Conservation (phyloP, 768 basidiomycete genomes). For the Collybia mongolica region DNA sequence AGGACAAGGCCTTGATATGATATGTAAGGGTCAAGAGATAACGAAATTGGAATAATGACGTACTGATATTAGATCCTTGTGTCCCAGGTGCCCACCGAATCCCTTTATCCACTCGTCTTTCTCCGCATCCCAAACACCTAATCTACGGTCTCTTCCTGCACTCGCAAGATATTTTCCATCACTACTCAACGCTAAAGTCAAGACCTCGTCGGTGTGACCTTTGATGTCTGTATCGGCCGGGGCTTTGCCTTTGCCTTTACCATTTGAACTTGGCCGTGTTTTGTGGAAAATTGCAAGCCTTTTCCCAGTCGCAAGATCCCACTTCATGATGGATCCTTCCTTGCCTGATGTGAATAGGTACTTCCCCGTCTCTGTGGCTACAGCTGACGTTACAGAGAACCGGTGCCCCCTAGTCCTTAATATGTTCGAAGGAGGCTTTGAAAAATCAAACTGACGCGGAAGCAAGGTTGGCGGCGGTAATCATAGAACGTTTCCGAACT, state of each 20-base stretch:
- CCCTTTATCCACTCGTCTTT: conserved; percentile 74
- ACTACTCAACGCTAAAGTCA: conserved; percentile 78
- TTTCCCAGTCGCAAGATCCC: conserved; percentile 70
- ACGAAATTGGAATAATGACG: conserved; percentile 7
- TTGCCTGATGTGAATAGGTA: conserved; percentile 90
- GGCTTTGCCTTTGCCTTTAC: conserved; percentile 56
- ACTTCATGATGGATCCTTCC: conserved; percentile 86
- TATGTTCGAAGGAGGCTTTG: conserved; percentile 39
- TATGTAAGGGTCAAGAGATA: conserved; percentile 1
- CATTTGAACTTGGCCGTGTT: conserved; percentile 43
- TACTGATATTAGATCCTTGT: conserved; percentile 41
- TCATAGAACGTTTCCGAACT: conserved; percentile 18
- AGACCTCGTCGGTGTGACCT: conserved; percentile 88
- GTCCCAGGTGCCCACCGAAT: conserved; percentile 78
- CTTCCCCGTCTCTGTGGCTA: conserved; percentile 68
- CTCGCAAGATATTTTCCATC: conserved; percentile 87
- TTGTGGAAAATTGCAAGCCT: conserved; percentile 62
- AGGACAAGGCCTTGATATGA: conserved; percentile 55
- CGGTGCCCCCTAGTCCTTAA: conserved; percentile 74
- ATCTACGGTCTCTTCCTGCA: conserved; percentile 77
- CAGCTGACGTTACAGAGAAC: conserved; percentile 78
- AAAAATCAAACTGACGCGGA: conserved; percentile 53
- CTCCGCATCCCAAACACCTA: conserved; percentile 87
- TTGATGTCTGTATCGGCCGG: conserved; percentile 37
- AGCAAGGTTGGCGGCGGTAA: background rate